Evolutionary conservation across 768 basidiomycete species (phyloP).

Genomic region (Collybia sp.): DNA sequence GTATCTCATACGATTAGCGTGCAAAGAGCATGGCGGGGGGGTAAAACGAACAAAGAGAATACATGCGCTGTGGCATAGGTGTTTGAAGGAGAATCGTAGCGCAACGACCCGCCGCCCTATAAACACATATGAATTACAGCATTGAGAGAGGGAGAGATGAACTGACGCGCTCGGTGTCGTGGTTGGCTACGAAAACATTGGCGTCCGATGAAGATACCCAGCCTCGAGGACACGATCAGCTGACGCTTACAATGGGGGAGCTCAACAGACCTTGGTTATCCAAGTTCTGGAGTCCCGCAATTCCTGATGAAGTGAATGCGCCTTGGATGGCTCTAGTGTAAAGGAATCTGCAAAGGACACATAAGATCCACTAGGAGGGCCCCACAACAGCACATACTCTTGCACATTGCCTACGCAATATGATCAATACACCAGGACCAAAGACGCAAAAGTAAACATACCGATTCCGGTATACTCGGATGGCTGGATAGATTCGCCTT

Average conservation of each 20-base stretch:
- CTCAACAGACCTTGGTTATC: constrained; percentile 39
- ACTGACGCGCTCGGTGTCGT: constrained; percentile 61
- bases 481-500: constrained; percentile 49
- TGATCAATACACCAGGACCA: not conserved
- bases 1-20: no score
- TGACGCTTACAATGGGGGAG: not conserved
- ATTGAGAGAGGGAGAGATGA: not conserved
- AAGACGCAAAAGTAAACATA: constrained; percentile 7
- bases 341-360: constrained; percentile 39
- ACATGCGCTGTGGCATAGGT: constrained; percentile 55
- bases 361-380: not conserved
- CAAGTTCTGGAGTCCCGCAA: constrained; percentile 47
- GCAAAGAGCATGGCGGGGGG: no score
- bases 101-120: constrained; percentile 50
- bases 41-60: constrained; percentile 39
- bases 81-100: constrained; percentile 56
- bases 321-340: constrained; percentile 48
- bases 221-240: constrained; percentile 26
- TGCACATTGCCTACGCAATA: constrained; percentile 51
- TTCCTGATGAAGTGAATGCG: constrained; percentile 47
- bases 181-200: constrained; percentile 66
- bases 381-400: constrained; percentile 34
- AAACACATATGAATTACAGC: not conserved
- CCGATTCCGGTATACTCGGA: constrained; percentile 52
- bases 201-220: constrained; percentile 52